A percentile compares a stretch with the other conserved stretches of the same genome.
phyloP scores from a whole-genome alignment of 1,284 basidiomycete species.

The Hemileia vastatrix region DNA sequence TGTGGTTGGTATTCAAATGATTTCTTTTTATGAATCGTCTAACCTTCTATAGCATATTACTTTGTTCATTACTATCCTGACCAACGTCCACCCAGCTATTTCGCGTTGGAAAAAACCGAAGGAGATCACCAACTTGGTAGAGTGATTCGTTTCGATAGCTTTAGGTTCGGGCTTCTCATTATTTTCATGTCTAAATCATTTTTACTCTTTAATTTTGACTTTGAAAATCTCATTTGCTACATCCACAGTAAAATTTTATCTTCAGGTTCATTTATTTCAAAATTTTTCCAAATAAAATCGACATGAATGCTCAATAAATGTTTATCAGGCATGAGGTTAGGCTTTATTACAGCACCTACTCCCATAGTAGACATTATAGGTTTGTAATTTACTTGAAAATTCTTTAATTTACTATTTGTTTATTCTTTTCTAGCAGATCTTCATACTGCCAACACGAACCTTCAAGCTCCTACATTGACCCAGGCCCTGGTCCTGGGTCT shows the following conservation, averaged over 20 bases:
- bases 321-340: slow-evolving; percentile 49
- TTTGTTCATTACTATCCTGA: slow-evolving; percentile 49
- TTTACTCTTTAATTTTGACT: slow-evolving; percentile 32
- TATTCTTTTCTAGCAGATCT: no score
- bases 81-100: slow-evolving; percentile 11
- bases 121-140: slow-evolving; percentile 33
- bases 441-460: slow-evolving; percentile 17
- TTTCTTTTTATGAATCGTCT: slow-evolving; percentile 1
- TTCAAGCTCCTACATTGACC: slow-evolving; percentile 54
- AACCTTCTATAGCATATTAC: slow-evolving; percentile 56
- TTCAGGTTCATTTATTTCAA: slow-evolving; percentile 51
- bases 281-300: no score
- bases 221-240: slow-evolving; percentile 64
- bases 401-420: no score
- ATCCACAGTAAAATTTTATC: slow-evolving; percentile 79
- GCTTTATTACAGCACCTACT: slow-evolving; percentile 71
- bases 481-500: slow-evolving; percentile 65
- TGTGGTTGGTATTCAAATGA: no score
- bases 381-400: no score
- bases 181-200: slow-evolving; percentile 52
- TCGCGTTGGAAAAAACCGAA: slow-evolving; percentile 23
- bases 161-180: slow-evolving; percentile 27
- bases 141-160: slow-evolving; percentile 40
- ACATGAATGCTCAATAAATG: no score
- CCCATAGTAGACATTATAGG: slow-evolving; percentile 60